Evolutionary conservation across 2,329 filamentous ascomycete species (phyloP).

Genomic region (Capronia americana): DNA sequence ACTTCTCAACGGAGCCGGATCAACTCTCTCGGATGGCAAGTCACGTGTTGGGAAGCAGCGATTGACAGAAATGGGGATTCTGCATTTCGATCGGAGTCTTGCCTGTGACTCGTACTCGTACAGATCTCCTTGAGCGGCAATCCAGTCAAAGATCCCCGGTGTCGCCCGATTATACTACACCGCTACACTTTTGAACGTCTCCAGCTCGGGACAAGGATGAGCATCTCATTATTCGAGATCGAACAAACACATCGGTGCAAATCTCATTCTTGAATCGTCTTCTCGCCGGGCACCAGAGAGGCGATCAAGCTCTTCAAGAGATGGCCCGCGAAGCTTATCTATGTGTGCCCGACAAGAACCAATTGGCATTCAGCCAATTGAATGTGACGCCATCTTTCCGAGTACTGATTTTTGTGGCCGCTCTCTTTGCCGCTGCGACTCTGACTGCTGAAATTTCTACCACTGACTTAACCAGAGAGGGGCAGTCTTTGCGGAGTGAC

Average conservation of each 20-base stretch:
- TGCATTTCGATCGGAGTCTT: background rate
- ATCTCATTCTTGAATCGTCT: background rate
- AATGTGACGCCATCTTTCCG: background rate
- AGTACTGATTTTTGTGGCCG: background rate
- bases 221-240: background rate
- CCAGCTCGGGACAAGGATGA: background rate
- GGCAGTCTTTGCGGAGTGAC: conserved; percentile 12
- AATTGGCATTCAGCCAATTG: background rate
- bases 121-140: background rate
- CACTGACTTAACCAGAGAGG: conserved; percentile 4
- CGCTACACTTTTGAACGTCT: background rate
- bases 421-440: conserved; percentile 14
- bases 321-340: conserved; percentile 13
- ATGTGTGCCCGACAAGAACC: background rate
- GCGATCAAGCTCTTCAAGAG: conserved; percentile 10
- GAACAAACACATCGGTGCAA: background rate
- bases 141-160: background rate
- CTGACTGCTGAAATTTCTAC: conserved; percentile 14
- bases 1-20: background rate
- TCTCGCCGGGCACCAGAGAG: background rate
- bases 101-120: background rate
- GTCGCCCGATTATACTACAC: background rate
- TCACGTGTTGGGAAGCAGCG: background rate
- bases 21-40: background rate
- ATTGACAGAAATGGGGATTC: background rate